Evolutionary conservation across 2,329 filamentous ascomycete genomes (phyloP), one percentile per base, ranked within the genome.

Genomic region (Aspergillus sp.): DNA sequence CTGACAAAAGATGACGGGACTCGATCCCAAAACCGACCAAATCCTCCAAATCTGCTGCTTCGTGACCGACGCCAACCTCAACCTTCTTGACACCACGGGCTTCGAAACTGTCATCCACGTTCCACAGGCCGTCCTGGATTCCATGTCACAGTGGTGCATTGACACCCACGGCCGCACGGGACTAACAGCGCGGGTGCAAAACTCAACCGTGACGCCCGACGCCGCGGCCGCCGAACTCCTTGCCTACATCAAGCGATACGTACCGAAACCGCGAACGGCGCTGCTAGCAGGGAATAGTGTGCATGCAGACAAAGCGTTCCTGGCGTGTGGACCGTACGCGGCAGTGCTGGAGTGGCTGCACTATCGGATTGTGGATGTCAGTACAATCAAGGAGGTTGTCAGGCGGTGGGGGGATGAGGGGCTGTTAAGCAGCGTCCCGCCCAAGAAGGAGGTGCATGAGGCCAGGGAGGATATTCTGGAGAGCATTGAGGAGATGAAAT

Each of bases 31-130:
- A 58, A 86, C 80, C 33, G 93, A 98, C 70, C 87, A 88, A 56
- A 95, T 98, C 69, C 86, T 98, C 70, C 92, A 96, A 68, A 89
- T 98, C 57, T 93, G 89, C 75, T 97, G 93, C 78, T 89, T 96
- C 75, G 85, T 99, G 71, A 99, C 95, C 7, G 90, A 93, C 65
- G 84, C 86, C 53, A 81, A 91, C 60, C 84, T 99, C 19, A 84
- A 90, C 57, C 74, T 96, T 35, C 76, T 96, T 25, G 91, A 96
- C 59, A 79, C 86, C 23, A 73, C 82, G 33, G 93, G 93, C 64
- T 96, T 90, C 81, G 90, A 96, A 69, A 84, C 84, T 27, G 81
- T 93, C 46, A 84, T 99, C 57, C 88, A 93, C 72, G 90, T 90
- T 67, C 81, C 86, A 1, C 81, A 87, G 67, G 80, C 85, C 54